Evolutionary conservation across 164 flowering plant genomes (phyloP), one percentile per base, ranked within the genome.

Genomic region (Nymphaea colorata): DNA sequence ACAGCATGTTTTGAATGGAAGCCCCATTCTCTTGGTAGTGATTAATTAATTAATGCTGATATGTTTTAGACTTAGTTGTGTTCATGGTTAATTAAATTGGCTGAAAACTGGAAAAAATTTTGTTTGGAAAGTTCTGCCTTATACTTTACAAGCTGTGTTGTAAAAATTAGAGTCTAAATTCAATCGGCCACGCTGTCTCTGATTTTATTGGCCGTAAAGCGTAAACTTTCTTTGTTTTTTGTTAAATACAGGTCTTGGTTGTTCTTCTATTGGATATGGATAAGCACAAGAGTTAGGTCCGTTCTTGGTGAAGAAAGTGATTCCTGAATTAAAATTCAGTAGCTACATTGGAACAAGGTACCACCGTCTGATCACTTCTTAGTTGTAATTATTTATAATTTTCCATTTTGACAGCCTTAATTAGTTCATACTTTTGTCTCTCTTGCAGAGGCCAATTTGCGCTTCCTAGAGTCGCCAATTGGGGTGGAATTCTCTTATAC

Each of bases 201-300:
- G 1, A 25, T 25, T 25, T 25, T 25, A 25, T 25, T 25, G 36
- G 36, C 1, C 0, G 36, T n/a, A 25, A 25, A 25, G 36, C 36
- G 1, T 1, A 25, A 25, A 25, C 1, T 25, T 25, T 41, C 8
- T 44, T n/a, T 61, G 18, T 62, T 15, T 67, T 16, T 51, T 62
- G 64, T 65, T 44, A 3, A 18, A n/a, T 15, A 2, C 43, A 65
- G 76, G 76, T 14, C 72, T 72, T 17, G 76, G 72, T 18, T 73
- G 76, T 45, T 69, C 72, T 43, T 73, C 75, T 2, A 44, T 73
- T 17, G 75, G 75, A 25, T 69, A 64, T 61, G 69, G 75, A 10
- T 69, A 41, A 66, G 75, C 72, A 44, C 66, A 61, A 60, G 72
- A 73, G 44, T 66, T 73, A 7, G 75, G 75, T n/a, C 75, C 75